A percentile compares a stretch with the other conserved stretches of the same genome.
These are phyloP conservation scores for Suhomyces terraborum DNA, from an alignment of 1,139 yeast species.

Conservation along the genomic window DNA sequence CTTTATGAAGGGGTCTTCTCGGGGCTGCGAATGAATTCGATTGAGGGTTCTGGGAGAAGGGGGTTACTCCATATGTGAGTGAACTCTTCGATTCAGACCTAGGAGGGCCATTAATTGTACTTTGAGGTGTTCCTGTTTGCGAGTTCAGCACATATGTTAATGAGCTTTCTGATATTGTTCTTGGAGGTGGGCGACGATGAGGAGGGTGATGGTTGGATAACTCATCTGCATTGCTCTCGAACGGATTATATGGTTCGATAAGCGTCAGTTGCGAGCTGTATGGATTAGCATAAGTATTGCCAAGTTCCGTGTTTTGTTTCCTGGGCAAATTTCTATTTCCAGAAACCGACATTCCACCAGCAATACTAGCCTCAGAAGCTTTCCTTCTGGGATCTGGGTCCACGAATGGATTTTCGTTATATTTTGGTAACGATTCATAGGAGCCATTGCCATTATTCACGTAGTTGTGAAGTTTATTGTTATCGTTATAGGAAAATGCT, in stretches of 20 bases:
- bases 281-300: too few relatives aligned
- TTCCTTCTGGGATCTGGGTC: slow-evolving; percentile 3
- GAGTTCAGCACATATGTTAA: slow-evolving; percentile 4
- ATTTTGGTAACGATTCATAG: slow-evolving; percentile 7
- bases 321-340: slow-evolving; percentile 1
- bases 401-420: slow-evolving; percentile 7
- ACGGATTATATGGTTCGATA: slow-evolving; percentile 1
- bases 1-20: background rate
- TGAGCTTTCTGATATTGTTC: slow-evolving; percentile 7
- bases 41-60: slow-evolving; percentile 6
- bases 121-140: background rate
- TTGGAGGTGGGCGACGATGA: slow-evolving; percentile 3
- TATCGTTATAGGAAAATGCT: slow-evolving; percentile 12
- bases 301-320: too few relatives aligned
- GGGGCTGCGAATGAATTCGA: background rate
- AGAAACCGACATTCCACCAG: background rate
- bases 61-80: slow-evolving; percentile 8
- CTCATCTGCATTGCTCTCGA: background rate
- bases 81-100: slow-evolving; percentile 15
- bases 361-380: slow-evolving; percentile 4
- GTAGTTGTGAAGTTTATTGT: slow-evolving; percentile 13
- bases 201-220: slow-evolving; percentile 3
- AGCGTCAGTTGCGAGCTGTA: slow-evolving; percentile 3
- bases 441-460: slow-evolving; percentile 6
- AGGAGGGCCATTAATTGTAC: slow-evolving; percentile 2